Conservation (phyloP, 306 rosid species). For the Mimosa pudica region DNA sequence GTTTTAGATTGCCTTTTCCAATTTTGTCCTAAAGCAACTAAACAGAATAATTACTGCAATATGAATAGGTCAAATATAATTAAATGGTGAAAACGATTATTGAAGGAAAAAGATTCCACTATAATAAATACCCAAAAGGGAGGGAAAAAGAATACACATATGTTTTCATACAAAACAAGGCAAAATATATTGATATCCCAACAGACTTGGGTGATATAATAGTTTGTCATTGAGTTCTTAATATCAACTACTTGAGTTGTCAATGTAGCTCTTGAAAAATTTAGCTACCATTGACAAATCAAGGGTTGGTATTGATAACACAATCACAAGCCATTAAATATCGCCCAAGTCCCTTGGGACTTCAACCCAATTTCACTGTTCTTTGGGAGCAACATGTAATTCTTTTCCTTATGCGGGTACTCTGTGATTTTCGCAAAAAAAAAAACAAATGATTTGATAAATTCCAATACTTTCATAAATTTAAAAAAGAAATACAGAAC, state of each 20-base stretch:
- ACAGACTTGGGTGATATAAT: too few species aligned
- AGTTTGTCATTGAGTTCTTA: too few species aligned
- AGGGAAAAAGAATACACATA: background rate
- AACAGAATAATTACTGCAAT: background rate
- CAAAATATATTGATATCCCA: too few species aligned
- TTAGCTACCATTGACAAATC: too few species aligned
- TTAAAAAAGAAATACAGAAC: conserved; percentile 42
- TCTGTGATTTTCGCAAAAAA: background rate
- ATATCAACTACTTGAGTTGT: too few species aligned
- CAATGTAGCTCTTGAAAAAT: too few species aligned
- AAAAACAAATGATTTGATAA: background rate
- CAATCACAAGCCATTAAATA: too few species aligned
- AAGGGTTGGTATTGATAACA: too few species aligned
- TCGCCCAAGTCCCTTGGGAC: too few species aligned
- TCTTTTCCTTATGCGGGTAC: too few species aligned
- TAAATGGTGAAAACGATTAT: background rate
- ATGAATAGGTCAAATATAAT: background rate
- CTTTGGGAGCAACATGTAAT: too few species aligned
- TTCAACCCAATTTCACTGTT: too few species aligned
- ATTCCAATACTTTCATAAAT: conserved; percentile 12
- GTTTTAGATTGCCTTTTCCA: background rate
- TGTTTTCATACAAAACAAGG: background rate
- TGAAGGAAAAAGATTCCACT: background rate
- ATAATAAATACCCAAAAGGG: background rate
- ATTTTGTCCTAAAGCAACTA: background rate